phyloP scores from a whole-genome alignment of 768 basidiomycete genomes.

The Phylloporus sp. region DNA sequence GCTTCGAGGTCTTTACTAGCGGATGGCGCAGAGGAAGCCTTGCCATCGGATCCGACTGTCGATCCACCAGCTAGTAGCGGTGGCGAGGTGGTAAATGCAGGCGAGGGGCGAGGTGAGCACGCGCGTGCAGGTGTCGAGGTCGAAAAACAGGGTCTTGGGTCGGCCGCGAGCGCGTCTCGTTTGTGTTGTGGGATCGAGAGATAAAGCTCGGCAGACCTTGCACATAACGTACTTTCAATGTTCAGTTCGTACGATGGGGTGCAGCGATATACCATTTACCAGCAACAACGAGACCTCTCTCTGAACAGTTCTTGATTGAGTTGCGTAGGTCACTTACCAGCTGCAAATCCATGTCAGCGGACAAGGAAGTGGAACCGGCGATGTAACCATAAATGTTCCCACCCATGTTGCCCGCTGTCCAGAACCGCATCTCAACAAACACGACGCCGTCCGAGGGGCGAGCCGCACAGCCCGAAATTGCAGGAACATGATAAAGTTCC shows the following conservation, averaged over 20 bases:
- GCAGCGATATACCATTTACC: slow-evolving; percentile 63
- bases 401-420: slow-evolving; percentile 3
- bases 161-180: slow-evolving; percentile 31
- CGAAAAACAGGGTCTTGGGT: slow-evolving; percentile 38
- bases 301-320: slow-evolving; percentile 68
- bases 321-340: slow-evolving; percentile 52
- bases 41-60: slow-evolving; percentile 20
- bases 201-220: slow-evolving; percentile 74
- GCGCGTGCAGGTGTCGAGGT: slow-evolving; percentile 57
- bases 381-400: too few relatives aligned
- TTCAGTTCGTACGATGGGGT: slow-evolving; percentile 6
- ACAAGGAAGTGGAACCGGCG: neutral
- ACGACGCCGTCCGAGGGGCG: neutral
- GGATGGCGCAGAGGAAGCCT: slow-evolving; percentile 4
- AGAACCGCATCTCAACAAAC: neutral
- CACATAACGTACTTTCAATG: slow-evolving; percentile 13
- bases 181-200: slow-evolving; percentile 51
- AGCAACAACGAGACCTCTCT: slow-evolving; percentile 63
- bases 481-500: slow-evolving; percentile 14
- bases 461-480: neutral
- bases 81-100: slow-evolving; percentile 32
- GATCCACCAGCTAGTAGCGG: slow-evolving; percentile 30
- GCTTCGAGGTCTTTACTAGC: slow-evolving; percentile 35
- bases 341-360: slow-evolving; percentile 39
- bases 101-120: slow-evolving; percentile 37